A percentile compares a stretch with the other conserved stretches of the same genome.
Conservation (phyloP, 2,329 filamentous ascomycete species). For the Monilinia vaccinii-corymbosi region DNA sequence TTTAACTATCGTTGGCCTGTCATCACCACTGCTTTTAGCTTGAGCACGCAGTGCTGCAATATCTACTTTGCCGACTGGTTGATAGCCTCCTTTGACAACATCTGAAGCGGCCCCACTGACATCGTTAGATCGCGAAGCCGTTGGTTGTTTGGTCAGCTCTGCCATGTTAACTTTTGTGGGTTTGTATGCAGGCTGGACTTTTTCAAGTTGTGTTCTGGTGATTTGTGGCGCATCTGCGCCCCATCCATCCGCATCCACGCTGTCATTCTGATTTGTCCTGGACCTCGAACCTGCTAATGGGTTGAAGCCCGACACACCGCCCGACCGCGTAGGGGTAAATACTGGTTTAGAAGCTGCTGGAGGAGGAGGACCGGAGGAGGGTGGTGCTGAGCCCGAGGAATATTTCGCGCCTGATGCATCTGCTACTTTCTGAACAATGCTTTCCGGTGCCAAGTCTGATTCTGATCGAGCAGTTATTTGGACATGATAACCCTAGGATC, state of each 20-base stretch:
- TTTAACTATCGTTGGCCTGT: slow-evolving; percentile 77
- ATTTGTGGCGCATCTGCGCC: slow-evolving; percentile 88
- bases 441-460: slow-evolving; percentile 75
- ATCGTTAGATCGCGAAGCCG: slow-evolving; percentile 48
- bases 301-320: slow-evolving; percentile 47
- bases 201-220: slow-evolving; percentile 78
- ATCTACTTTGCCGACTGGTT: slow-evolving; percentile 94
- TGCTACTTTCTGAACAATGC: slow-evolving; percentile 85
- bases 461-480: slow-evolving; percentile 94
- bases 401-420: slow-evolving; percentile 96
- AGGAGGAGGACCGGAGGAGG: slow-evolving; percentile 37
- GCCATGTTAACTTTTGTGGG: slow-evolving; percentile 93
- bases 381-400: slow-evolving; percentile 55
- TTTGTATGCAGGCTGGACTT: slow-evolving; percentile 85
- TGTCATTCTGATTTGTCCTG: slow-evolving; percentile 41
- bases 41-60: slow-evolving; percentile 80
- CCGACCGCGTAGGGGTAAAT: slow-evolving; percentile 65
- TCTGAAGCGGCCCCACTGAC: slow-evolving; percentile 39
- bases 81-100: slow-evolving; percentile 78
- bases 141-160: slow-evolving; percentile 64
- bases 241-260: slow-evolving; percentile 82
- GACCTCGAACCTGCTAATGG: slow-evolving; percentile 59
- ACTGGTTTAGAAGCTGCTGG: slow-evolving; percentile 80
- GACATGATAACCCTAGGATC: slow-evolving; percentile 73
- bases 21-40: slow-evolving; percentile 61